Evolutionary conservation across 768 basidiomycete genomes (phyloP).

Genomic region (Pisolithus tinctorius): DNA sequence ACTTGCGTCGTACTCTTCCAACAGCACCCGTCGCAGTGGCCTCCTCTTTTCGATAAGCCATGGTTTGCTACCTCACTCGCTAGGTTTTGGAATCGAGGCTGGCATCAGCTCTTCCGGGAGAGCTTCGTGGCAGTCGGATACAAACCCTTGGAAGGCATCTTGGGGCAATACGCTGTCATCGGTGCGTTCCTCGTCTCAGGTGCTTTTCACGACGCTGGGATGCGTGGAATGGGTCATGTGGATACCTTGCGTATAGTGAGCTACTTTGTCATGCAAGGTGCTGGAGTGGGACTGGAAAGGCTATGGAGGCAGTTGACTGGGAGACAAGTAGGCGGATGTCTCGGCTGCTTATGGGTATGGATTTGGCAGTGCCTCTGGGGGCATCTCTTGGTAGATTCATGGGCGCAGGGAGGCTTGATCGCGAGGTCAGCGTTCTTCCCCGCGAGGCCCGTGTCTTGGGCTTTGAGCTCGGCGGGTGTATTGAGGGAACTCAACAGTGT

Average conservation of each 20-base stretch:
- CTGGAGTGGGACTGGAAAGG: constrained; percentile 45
- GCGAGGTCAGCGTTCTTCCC: constrained; percentile 5
- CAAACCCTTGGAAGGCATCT: constrained; percentile 35
- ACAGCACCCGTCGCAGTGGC: constrained; percentile 52
- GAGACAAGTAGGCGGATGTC: constrained; percentile 38
- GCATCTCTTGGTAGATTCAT: constrained; percentile 40
- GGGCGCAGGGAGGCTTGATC: constrained; percentile 18
- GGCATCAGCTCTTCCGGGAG: constrained; percentile 66
- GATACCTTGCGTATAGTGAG: constrained; percentile 37
- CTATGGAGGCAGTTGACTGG: constrained; percentile 40
- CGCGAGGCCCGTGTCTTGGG: too few species aligned
- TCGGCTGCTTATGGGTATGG: constrained; percentile 47
- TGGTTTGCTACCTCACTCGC: constrained; percentile 52
- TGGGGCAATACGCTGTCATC: constrained; percentile 43
- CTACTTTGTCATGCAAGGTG: constrained; percentile 53
- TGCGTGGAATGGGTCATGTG: constrained; percentile 52
- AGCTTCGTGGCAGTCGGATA: constrained; percentile 48
- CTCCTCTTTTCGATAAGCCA: constrained; percentile 54
- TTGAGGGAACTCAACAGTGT: too few species aligned
- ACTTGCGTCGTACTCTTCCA: constrained; percentile 39
- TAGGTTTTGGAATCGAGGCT: constrained; percentile 56
- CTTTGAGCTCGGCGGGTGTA: too few species aligned
- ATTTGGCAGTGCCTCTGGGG: constrained; percentile 44
- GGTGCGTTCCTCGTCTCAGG: constrained; percentile 58
- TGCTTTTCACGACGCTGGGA: constrained; percentile 49